Base-by-base conservation (phyloP, 2,329 filamentous ascomycete species). In the Blastomyces emzantsi region DNA sequence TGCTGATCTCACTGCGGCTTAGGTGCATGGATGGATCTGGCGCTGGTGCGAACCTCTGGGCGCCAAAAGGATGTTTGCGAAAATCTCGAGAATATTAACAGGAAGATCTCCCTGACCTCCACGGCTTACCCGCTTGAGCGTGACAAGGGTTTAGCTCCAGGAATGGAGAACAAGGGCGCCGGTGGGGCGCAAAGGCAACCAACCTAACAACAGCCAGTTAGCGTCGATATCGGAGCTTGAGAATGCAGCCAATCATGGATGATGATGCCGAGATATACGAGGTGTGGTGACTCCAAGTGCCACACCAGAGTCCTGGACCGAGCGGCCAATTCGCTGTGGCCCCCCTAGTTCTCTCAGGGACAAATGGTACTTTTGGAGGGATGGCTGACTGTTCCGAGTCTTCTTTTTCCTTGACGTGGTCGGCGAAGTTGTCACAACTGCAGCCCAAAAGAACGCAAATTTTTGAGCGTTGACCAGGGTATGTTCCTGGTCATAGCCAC, bases 251-350 rank as follows among this genome's bases (percentile, higher is more conserved):
- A 60, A 60, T 60, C 41, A 60, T 60, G 57, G 43, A 60, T 47
- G 19, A 45, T 30, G 39, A 47, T n/a, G 41, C 57, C 28, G 57
- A 60, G 57, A 59, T 45, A 60, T 60, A 60, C 57, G 57, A 49
- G 57, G 19, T 47, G 41, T 60, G 57, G 57, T 30, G 39, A 7
- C 36, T 45, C 2, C 13, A 47, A 17, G 3, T 30, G 41, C 25
- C 41, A 28, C 57, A 60, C 17, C 28, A 60, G 15, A 41, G 47
- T 33, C 57, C 39, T 33, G 15, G 41, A 30, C 15, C 25, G 30
- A 47, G 25, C 13, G 25, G 25, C 57, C 57, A 60, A 60, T 60
- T 60, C 4, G 47, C 13, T 25, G 17, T 22, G 9, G 28, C 17
- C 28, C 17, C 28, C 8, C 57, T 41, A 19, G 41, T 49, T 33